phyloP scores from a whole-genome alignment of 305 asterid genomes.

The Fraxinus platypoda region DNA sequence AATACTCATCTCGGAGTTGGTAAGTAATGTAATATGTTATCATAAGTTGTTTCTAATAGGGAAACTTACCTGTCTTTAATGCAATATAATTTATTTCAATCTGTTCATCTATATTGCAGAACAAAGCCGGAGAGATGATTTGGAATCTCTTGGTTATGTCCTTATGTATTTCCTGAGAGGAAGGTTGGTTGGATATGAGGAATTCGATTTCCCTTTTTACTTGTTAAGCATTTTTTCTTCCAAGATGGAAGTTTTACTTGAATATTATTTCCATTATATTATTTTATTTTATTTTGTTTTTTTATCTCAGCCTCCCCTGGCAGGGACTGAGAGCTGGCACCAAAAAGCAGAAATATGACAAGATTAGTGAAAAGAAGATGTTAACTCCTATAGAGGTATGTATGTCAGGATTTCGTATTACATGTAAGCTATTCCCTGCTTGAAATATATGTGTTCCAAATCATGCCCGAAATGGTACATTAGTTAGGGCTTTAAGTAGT shows the following conservation, averaged over 20 bases:
- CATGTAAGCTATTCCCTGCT: conserved; percentile 21
- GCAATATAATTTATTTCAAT: not conserved
- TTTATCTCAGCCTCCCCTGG: conserved; percentile 77
- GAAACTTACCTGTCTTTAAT: not conserved
- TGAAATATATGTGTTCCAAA: conserved; percentile 14
- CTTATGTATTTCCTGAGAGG: conserved; percentile 96
- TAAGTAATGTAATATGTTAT: conserved; percentile 34
- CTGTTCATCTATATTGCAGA: conserved; percentile 41
- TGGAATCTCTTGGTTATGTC: conserved; percentile 97
- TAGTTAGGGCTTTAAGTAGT: not conserved
- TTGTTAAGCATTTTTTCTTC: conserved; percentile 12
- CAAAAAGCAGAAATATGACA: conserved; percentile 95
- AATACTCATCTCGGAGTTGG: conserved; percentile 94
- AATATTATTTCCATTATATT: conserved; percentile 5
- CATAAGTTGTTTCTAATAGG: not conserved
- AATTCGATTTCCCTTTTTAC: conserved; percentile 16
- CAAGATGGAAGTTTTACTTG: not conserved
- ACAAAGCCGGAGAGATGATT: conserved; percentile 96
- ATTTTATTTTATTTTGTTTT: conserved; percentile 8
- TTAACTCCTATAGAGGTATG: conserved; percentile 84
- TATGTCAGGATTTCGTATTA: conserved; percentile 5
- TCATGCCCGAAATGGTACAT: not conserved
- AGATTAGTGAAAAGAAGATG: conserved; percentile 93
- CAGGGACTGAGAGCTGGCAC: conserved; percentile 95
- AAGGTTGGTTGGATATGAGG: conserved; percentile 61